phyloP scores from a whole-genome alignment of 805 yeast genomes.

The Saturnispora mendoncae region DNA sequence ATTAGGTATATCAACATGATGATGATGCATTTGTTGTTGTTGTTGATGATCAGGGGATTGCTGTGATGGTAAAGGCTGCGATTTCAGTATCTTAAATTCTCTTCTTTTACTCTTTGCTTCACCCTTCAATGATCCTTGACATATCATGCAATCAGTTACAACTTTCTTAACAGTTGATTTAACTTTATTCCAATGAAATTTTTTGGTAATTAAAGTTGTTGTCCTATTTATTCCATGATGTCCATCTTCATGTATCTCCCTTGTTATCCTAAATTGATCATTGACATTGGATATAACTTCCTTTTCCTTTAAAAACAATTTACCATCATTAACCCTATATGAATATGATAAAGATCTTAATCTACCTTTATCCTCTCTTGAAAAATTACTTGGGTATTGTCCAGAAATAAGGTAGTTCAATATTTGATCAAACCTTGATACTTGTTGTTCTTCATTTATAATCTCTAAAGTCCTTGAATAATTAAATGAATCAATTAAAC shows the following conservation, averaged over 20 bases:
- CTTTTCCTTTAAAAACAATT: conserved; percentile 46
- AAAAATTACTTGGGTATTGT: conserved; percentile 73
- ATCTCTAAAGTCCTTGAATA: conserved; percentile 75
- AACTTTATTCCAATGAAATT: conserved; percentile 86
- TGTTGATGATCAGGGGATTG: too few species aligned
- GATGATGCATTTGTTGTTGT: too few species aligned
- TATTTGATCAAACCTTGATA: conserved; percentile 53
- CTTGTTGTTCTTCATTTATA: conserved; percentile 19
- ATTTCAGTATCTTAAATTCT: conserved; percentile 2
- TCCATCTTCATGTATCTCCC: conserved; percentile 51
- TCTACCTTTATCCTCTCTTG: conserved; percentile 81
- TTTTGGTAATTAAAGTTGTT: conserved; percentile 65
- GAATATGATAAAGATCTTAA: conserved; percentile 72
- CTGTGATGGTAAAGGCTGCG: too few species aligned
- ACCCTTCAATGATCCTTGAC: conserved; percentile 37
- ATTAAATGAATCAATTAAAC: conserved; percentile 76
- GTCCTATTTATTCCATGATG: conserved; percentile 90
- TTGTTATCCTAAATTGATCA: conserved; percentile 66
- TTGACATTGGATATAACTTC: conserved; percentile 77
- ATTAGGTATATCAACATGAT: conserved; percentile 4
- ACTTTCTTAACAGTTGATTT: conserved; percentile 80
- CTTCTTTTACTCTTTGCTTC: conserved; percentile 1
- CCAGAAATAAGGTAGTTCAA: conserved; percentile 75
- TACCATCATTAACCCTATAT: conserved; percentile 63
- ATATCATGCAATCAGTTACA: conserved; percentile 64